phyloP scores from a whole-genome alignment of 2,329 filamentous ascomycete species.

The Colletotrichum sidae region DNA sequence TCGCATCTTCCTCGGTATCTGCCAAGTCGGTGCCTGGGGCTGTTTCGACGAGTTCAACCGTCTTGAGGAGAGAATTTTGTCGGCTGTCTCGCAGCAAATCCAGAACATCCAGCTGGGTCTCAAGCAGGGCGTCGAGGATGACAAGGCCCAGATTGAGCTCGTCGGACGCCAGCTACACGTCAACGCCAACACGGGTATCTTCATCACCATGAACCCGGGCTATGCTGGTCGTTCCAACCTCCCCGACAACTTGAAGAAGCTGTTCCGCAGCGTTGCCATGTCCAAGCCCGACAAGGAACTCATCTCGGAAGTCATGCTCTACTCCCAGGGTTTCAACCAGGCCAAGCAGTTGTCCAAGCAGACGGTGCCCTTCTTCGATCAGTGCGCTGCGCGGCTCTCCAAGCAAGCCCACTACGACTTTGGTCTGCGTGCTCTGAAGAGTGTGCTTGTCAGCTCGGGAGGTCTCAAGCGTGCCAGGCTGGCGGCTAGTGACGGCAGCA shows the following conservation, averaged over 20 bases:
- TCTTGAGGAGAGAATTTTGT: conserved; percentile 96
- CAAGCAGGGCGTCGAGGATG: conserved; percentile 84
- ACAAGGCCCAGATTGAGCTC: conserved; percentile 90
- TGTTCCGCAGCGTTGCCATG: conserved; percentile 99
- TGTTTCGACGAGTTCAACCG: conserved; percentile 99
- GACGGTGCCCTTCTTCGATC: conserved; percentile 98
- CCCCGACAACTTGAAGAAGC: conserved; percentile 98
- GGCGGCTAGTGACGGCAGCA: conserved; percentile 63
- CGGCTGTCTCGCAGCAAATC: conserved; percentile 98
- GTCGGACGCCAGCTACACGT: conserved; percentile 91
- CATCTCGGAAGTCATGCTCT: conserved; percentile 99
- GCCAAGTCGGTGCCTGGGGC: conserved; percentile 98
- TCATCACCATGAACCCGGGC: conserved; percentile 99
- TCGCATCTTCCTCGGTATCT: conserved; percentile 98
- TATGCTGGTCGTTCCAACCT: conserved; percentile 98
- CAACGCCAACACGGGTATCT: conserved; percentile 94
- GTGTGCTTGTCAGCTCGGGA: conserved; percentile 97
- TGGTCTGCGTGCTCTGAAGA: conserved; percentile 96
- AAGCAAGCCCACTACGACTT: conserved; percentile 99
- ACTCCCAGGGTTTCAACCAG: conserved; percentile 98
- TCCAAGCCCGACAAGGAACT: conserved; percentile 99
- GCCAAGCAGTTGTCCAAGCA: conserved; percentile 94
- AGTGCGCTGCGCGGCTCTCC: conserved; percentile 82
- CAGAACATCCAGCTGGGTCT: conserved; percentile 99
- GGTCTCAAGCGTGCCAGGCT: conserved; percentile 91